phyloP scores from a whole-genome alignment of 371 early-diverging fungal genomes.

The Syncephalis fuscata region DNA sequence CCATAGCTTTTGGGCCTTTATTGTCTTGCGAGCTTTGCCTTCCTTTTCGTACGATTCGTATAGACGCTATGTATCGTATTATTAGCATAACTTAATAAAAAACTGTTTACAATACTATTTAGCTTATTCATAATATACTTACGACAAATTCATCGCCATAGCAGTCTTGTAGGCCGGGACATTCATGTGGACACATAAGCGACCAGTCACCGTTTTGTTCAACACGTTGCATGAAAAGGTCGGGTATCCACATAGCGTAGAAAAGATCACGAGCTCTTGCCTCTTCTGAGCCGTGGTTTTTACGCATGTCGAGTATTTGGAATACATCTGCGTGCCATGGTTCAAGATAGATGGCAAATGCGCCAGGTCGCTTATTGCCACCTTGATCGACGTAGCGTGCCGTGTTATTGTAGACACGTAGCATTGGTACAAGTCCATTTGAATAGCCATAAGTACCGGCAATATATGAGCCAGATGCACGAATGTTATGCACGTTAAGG shows the following conservation, averaged over 20 bases:
- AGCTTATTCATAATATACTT: too few relatives aligned
- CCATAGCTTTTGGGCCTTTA: slow-evolving; percentile 98
- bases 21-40: slow-evolving; percentile 68
- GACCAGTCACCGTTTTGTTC: slow-evolving; percentile 91
- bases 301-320: slow-evolving; percentile 94
- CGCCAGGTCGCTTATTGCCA: slow-evolving; percentile 98
- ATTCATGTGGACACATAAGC: slow-evolving; percentile 96
- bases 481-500: slow-evolving; percentile 90
- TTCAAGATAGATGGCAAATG: slow-evolving; percentile 98
- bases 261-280: slow-evolving; percentile 95
- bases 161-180: slow-evolving; percentile 77
- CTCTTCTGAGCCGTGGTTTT: slow-evolving; percentile 99
- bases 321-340: slow-evolving; percentile 99
- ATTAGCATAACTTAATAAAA: slow-evolving; percentile 1
- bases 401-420: slow-evolving; percentile 96
- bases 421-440: slow-evolving; percentile 97
- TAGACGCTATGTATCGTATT: too few relatives aligned
- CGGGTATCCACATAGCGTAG: slow-evolving; percentile 98
- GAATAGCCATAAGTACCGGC: slow-evolving; percentile 96
- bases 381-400: slow-evolving; percentile 99
- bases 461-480: slow-evolving; percentile 91
- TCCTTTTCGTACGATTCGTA: slow-evolving; percentile 83
- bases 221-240: slow-evolving; percentile 98
- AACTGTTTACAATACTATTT: background rate
- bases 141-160: slow-evolving; percentile 94